Conservation (phyloP, 2,329 filamentous ascomycete species). For the Venturia carpophila region DNA sequence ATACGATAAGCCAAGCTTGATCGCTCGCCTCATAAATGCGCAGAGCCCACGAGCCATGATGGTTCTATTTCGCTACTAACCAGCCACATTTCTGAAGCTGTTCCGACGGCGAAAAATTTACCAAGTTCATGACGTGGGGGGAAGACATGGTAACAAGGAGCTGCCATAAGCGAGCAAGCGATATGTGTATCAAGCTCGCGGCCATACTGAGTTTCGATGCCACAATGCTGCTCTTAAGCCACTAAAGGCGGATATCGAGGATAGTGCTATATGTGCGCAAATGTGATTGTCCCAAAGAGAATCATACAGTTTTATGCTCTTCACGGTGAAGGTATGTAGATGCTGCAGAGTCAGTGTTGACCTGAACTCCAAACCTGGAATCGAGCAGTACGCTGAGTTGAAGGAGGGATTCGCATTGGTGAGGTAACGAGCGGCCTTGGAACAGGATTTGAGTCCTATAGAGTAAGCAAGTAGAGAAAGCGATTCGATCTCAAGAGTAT, state of each 20-base stretch:
- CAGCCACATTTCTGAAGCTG: not conserved
- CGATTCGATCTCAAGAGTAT: too few relatives aligned
- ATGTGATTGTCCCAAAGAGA: not conserved
- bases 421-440: too few relatives aligned
- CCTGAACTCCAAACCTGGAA: too few relatives aligned
- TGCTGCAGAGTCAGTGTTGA: too few relatives aligned
- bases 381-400: too few relatives aligned
- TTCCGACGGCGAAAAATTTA: not conserved
- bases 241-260: not conserved
- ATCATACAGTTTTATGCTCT: too few relatives aligned
- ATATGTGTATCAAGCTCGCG: not conserved
- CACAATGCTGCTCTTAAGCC: not conserved
- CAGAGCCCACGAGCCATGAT: not conserved
- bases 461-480: too few relatives aligned
- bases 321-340: too few relatives aligned
- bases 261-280: not conserved
- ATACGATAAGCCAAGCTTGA: not conserved
- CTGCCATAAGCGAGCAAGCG: not conserved
- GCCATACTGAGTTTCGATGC: not conserved
- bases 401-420: too few relatives aligned
- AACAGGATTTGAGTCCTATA: too few relatives aligned
- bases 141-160: not conserved
- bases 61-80: not conserved
- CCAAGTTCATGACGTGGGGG: not conserved
- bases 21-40: not conserved